Conservation (phyloP, 257 asterid species). For the Petunia secreta region DNA sequence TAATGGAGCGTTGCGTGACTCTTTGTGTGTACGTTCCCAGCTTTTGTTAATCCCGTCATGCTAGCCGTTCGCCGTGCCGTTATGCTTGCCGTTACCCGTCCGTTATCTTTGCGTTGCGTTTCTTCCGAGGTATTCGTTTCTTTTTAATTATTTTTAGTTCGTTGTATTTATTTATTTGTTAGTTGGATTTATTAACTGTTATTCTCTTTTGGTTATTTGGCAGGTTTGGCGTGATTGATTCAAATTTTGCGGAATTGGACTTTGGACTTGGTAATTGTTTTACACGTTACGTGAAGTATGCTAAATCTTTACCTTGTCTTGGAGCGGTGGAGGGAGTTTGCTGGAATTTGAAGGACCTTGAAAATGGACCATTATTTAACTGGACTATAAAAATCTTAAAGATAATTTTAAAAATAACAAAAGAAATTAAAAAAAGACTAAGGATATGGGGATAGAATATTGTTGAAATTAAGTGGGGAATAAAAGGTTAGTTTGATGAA, state of each 20-base stretch:
- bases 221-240: background rate
- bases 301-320: background rate
- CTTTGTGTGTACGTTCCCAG: constrained; percentile 26
- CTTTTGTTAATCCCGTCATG: background rate
- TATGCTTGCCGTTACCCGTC: constrained; percentile 1
- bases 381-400: background rate
- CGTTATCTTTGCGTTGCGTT: constrained; percentile 22
- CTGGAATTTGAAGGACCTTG: background rate
- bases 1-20: background rate
- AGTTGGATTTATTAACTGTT: background rate
- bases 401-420: background rate
- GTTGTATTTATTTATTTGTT: background rate
- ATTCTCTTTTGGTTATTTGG: background rate
- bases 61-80: constrained; percentile 20
- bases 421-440: no score
- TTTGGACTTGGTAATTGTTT: background rate
- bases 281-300: background rate
- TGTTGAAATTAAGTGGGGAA: background rate
- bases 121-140: constrained; percentile 35
- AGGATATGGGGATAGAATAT: background rate
- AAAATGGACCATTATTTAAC: no score
- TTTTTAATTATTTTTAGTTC: background rate
- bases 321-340: background rate
- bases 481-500: no score
- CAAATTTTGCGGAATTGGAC: background rate